Evolutionary conservation across 352 stramenopile species (phyloP), one percentile per base, ranked within the genome.

Genomic region (Phytopythium helicoides): DNA sequence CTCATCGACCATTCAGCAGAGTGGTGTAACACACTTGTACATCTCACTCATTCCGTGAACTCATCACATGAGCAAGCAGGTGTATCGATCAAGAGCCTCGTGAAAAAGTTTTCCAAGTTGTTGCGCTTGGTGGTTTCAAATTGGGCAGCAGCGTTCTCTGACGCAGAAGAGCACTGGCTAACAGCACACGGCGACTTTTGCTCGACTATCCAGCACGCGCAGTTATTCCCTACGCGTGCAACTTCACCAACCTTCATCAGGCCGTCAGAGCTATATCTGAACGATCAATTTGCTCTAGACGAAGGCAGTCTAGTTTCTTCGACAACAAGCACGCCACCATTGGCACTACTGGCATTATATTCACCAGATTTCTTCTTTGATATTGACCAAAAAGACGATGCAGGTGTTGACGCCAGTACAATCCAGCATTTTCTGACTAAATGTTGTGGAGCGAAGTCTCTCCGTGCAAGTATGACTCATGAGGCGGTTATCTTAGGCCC

Each of bases 331-430:
- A 42, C 18, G 22, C 48, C 8, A 45, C 6, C 7, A 10, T 38
- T 91, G 0, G 47, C 49, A 16, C 35, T 88, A n/a, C 56, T 89
- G 48, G 60, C 65, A n/a, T 55, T 92, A 5, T 92, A 81, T 47
- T 46, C 65, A 0, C 86, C 59, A 66, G 58, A 59, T 15, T 77
- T 73, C 26, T 86, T 89, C 23, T 46, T 77, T 2, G 47, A 63
- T 28, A 41, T 31, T 33, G 52, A 49, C 44, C 5, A 22, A 14
- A 28, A 46, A 7, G 42, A 16, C 31, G 28, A 49, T 19, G 42
- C 53, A 12, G 42, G 33, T 9, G 66, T 76, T 15, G 39, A 22
- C 3, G 42, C 38, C 40, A 46, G 16, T 1, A 23, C 84, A 0
- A 51, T 57, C 10, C 47, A 44, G 37, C 26, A 33, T 11, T 79